Percentiles rank a stretch among this genome's conserved stretches.
Evolutionary conservation across 805 yeast genomes (phyloP).

Genomic region (Metschnikowia matae): DNA sequence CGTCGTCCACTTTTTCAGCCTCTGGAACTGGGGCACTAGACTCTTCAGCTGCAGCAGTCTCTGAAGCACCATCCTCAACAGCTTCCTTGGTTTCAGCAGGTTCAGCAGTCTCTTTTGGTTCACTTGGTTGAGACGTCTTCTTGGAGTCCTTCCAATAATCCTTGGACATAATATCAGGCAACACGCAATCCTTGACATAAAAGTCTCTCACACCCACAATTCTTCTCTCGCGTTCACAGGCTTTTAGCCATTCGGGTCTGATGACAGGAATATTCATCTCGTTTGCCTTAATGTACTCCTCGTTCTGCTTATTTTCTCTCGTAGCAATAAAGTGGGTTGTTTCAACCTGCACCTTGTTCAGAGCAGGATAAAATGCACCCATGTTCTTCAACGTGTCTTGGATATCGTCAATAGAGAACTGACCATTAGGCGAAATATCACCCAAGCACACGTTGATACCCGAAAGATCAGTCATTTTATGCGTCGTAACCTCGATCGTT

Average conservation of each 20-base stretch:
- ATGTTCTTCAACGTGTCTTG: constrained; percentile 59
- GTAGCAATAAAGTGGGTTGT: constrained; percentile 91
- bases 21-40: background rate
- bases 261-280: constrained; percentile 89
- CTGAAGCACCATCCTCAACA: background rate
- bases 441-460: constrained; percentile 94
- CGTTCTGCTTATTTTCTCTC: constrained; percentile 52
- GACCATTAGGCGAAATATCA: constrained; percentile 57
- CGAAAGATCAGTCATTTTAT: constrained; percentile 90
- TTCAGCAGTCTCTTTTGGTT: background rate
- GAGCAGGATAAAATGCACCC: constrained; percentile 74
- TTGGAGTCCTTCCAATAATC: constrained; percentile 32
- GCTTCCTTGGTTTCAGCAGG: background rate
- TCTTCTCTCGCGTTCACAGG: constrained; percentile 84
- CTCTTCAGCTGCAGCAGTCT: background rate
- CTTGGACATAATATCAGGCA: constrained; percentile 41
- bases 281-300: constrained; percentile 73
- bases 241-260: constrained; percentile 95
- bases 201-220: constrained; percentile 91
- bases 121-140: background rate
- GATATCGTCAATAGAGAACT: constrained; percentile 48
- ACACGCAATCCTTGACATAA: constrained; percentile 55
- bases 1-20: background rate
- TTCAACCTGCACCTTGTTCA: constrained; percentile 71
- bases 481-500: constrained; percentile 68